Evolutionary conservation across 805 yeast genomes (phyloP).

Genomic region (Ogataea dorogensis): DNA sequence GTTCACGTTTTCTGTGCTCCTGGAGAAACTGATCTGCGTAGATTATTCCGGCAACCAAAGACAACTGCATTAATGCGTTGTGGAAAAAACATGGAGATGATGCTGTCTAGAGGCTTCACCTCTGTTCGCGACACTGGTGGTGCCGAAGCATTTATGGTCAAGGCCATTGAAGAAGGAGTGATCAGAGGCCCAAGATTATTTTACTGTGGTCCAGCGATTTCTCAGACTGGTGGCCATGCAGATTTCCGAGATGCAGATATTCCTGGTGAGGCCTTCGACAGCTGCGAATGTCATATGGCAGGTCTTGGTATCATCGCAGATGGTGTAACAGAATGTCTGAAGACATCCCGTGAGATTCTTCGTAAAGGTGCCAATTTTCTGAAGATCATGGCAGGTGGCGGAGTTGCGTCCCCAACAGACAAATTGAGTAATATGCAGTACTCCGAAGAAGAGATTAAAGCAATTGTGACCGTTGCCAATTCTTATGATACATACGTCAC

Average conservation of each 20-base stretch:
- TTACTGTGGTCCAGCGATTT: conserved; percentile 27
- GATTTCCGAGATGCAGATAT: conserved; percentile 25
- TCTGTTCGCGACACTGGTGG: conserved; percentile 30
- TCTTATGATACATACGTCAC: conserved; percentile 30
- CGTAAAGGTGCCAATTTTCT: conserved; percentile 30
- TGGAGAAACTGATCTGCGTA: conserved; percentile 24
- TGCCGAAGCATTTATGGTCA: conserved; percentile 21
- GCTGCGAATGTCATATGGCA: conserved; percentile 27
- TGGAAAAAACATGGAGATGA: conserved; percentile 18
- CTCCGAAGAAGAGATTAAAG: conserved; percentile 28
- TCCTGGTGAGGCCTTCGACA: conserved; percentile 26
- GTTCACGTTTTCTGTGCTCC: conserved; percentile 28
- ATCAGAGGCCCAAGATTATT: conserved; percentile 29
- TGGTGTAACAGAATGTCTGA: conserved; percentile 28
- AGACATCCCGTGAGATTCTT: conserved; percentile 28
- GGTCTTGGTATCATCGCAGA: conserved; percentile 27
- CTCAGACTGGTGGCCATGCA: conserved; percentile 34
- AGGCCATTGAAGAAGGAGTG: conserved; percentile 29
- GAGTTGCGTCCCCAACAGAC: conserved; percentile 33
- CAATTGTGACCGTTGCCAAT: conserved; percentile 28
- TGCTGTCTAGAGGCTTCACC: conserved; percentile 30
- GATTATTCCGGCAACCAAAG: conserved; percentile 22
- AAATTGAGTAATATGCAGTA: conserved; percentile 27
- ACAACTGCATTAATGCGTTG: conserved; percentile 25
- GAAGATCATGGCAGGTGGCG: conserved; percentile 33